A percentile compares a stretch with the other conserved stretches of the same genome.
Evolutionary conservation across 768 basidiomycete genomes (phyloP).

Genomic region (Rhodotorula diobovata): DNA sequence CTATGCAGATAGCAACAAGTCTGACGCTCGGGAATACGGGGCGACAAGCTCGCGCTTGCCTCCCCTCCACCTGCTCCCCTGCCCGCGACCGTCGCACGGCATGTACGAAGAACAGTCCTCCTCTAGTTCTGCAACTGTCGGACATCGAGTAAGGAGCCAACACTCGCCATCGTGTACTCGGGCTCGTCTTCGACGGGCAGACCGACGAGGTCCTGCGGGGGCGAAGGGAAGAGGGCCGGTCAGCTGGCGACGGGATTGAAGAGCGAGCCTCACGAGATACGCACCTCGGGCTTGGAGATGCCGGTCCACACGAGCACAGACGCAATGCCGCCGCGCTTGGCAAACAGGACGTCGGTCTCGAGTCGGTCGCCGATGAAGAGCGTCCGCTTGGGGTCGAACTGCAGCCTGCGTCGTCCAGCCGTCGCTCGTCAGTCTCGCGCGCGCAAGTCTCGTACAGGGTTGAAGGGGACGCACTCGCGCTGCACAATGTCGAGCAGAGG

Average conservation of each 20-base stretch:
- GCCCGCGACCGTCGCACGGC: too few species aligned
- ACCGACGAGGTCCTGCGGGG: neutral
- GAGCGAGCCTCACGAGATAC: neutral
- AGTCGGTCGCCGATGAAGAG: constrained; percentile 94
- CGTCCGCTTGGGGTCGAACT: constrained; percentile 76
- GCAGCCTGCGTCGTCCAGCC: constrained; percentile 56
- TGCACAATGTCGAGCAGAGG: constrained; percentile 89
- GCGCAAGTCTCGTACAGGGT: neutral
- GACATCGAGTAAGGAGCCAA: constrained; percentile 3
- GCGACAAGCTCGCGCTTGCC: too few species aligned
- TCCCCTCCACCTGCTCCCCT: too few species aligned
- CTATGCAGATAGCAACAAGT: too few species aligned
- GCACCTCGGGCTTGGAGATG: constrained; percentile 7
- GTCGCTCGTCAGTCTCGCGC: too few species aligned
- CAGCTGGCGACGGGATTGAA: neutral
- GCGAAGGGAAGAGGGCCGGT: too few species aligned
- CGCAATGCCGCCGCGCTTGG: constrained; percentile 51
- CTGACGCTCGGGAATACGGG: too few species aligned
- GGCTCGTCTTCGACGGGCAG: neutral
- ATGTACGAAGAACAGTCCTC: too few species aligned
- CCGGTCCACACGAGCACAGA: constrained; percentile 25
- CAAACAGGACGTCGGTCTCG: constrained; percentile 90
- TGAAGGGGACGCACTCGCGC: constrained; percentile 55
- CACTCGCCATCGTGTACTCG: constrained; percentile 8
- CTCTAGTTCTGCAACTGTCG: neutral